phyloP scores from a whole-genome alignment of 441 rosid genomes.

The Biscutella laevigata region DNA sequence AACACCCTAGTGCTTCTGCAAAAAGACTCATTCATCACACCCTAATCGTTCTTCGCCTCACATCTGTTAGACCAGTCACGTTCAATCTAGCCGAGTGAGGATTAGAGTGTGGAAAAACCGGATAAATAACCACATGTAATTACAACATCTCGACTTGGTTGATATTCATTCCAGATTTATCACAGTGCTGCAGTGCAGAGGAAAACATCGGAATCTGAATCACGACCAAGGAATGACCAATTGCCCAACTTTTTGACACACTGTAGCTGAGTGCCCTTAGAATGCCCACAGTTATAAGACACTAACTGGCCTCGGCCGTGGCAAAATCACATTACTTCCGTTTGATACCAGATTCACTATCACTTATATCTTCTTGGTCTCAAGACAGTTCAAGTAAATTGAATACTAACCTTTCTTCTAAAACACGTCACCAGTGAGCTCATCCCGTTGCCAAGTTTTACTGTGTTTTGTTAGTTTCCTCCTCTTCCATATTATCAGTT shows the following conservation, averaged over 20 bases:
- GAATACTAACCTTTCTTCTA: constrained; percentile 52
- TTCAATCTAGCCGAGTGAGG: background rate
- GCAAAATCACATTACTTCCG: background rate
- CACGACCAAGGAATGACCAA: constrained; percentile 4
- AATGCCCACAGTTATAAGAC: background rate
- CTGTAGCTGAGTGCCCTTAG: background rate
- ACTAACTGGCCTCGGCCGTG: constrained; percentile 7
- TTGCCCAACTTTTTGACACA: background rate
- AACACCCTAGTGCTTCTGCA: background rate
- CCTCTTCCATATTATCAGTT: constrained; percentile 59
- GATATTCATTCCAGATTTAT: constrained; percentile 2
- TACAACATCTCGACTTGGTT: too few species aligned
- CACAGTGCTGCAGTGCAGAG: too few species aligned
- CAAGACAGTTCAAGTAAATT: constrained; percentile 16
- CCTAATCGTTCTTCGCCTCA: background rate
- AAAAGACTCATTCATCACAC: background rate
- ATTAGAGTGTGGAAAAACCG: too few species aligned
- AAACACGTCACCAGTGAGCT: constrained; percentile 43
- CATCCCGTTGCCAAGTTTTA: constrained; percentile 39
- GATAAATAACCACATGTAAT: constrained; percentile 14
- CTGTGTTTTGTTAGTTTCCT: too few species aligned
- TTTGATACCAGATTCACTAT: constrained; percentile 9
- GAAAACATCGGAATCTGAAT: background rate
- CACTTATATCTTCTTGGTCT: constrained; percentile 15
- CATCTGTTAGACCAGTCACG: too few species aligned